Conservation (phyloP, 768 basidiomycete species). For the Xanthoconium purpureum region DNA sequence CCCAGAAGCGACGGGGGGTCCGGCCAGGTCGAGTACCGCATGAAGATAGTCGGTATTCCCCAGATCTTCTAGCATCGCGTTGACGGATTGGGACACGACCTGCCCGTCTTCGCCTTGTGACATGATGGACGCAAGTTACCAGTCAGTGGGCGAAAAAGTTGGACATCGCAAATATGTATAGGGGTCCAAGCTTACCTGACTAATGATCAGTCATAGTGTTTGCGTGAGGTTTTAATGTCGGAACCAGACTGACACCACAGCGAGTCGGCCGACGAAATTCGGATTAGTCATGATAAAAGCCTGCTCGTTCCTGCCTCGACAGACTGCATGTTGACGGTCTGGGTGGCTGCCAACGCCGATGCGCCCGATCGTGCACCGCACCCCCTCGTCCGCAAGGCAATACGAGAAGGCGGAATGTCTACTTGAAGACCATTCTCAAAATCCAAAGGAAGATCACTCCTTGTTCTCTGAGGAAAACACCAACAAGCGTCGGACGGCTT, state of each 20-base stretch:
- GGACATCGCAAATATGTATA: slow-evolving; percentile 1
- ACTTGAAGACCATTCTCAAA: background rate
- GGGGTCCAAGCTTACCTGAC: slow-evolving; percentile 11
- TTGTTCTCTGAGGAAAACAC: background rate
- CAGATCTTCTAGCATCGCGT: background rate
- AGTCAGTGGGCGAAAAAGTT: background rate
- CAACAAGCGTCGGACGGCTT: background rate
- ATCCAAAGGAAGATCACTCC: background rate
- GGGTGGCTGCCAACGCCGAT: background rate
- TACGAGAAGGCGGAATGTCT: background rate
- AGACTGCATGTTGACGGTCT: no score
- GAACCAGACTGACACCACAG: background rate
- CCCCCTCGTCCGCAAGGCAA: background rate
- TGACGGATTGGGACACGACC: background rate
- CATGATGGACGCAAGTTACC: slow-evolving; percentile 7
- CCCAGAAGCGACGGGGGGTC: background rate
- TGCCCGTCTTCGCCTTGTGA: background rate
- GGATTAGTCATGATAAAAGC: no score
- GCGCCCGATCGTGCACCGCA: background rate
- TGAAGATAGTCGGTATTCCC: slow-evolving; percentile 18
- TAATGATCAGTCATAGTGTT: slow-evolving; percentile 6
- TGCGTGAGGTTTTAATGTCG: background rate
- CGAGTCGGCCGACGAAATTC: background rate
- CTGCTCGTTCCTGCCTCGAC: no score
- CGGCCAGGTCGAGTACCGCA: slow-evolving; percentile 6